These are phyloP conservation scores for Salix brachista DNA, from an alignment of 345 rosid species.

Conservation along the genomic window DNA sequence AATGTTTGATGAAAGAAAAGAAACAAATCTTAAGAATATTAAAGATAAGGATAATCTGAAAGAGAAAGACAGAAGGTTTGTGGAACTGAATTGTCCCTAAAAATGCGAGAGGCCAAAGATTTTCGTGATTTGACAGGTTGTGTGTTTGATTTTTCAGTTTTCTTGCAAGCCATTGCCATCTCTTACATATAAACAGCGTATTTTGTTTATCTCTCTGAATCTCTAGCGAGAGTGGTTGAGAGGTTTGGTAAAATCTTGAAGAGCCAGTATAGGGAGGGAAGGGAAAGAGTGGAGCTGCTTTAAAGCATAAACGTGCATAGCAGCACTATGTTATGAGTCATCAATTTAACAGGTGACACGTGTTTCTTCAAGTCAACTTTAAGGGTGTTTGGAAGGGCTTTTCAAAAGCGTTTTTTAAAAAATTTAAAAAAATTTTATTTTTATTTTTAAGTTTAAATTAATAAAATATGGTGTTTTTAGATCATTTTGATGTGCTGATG, in stretches of 20 bases:
- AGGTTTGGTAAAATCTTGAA: background rate
- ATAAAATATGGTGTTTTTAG: too few relatives aligned
- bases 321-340: background rate
- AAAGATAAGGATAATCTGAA: background rate
- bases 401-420: too few relatives aligned
- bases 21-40: background rate
- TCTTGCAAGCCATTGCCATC: background rate
- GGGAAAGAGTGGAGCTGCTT: background rate
- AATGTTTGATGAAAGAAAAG: too few relatives aligned
- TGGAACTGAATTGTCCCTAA: background rate
- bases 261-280: background rate
- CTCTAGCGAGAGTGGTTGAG: background rate
- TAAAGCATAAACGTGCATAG: background rate
- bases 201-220: too few relatives aligned
- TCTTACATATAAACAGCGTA: too few relatives aligned
- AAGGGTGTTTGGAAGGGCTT: too few relatives aligned
- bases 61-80: background rate
- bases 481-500: too few relatives aligned
- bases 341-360: background rate
- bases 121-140: conserved; percentile 10
- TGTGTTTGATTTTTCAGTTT: background rate
- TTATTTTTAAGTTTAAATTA: too few relatives aligned
- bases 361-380: background rate
- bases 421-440: too few relatives aligned
- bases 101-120: conserved; percentile 2